Base-by-base conservation (phyloP, 2,329 filamentous ascomycete species). In the Pyricularia grisea region DNA sequence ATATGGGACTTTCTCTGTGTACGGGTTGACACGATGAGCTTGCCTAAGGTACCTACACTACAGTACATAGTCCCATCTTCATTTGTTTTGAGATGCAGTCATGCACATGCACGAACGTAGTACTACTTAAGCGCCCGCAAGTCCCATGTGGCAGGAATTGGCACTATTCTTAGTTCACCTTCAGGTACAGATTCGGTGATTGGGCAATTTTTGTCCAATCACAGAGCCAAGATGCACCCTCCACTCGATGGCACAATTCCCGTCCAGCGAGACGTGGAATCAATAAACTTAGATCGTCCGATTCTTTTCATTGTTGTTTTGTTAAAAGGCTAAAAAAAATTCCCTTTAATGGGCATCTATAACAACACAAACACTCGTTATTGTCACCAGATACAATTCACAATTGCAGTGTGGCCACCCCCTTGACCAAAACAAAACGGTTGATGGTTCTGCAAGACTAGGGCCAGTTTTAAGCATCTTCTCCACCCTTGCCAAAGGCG, bases 401-500 rank as follows among this genome's bases (percentile, higher is more conserved):
- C 58, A 61, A 27, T 12, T 25, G 33, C 33, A 14, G 2, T 36
- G 58, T 23, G 11, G n/a, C 58, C 58, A 61, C n/a, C n/a, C 50
- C n/a, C 27, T 61, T 61, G 25, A 27, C n/a, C 25, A 12, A 61
- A 11, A 25, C 7, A 23, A 58, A 12, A 23, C 25, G 25, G 58
- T 23, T 27, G n/a, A 27, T 27, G 42, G 42, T 50, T 50, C 42
- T 50, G 42, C 42, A 50, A 14, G 42, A 50, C 42, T 50, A 20
- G 42, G 42, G 42, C 50, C 17, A 25, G 33, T 64, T 65, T 65
- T 65, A 68, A 42, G 60, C 60, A 55, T 63, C 68, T 68, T 55
- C 30, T 23, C 30, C 36, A 27, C 76, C 77, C 78, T 76, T 79
- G 77, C 75, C 74, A 36, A 70, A 73, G 73, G 71, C 78, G 78